These are phyloP conservation scores for Gentiana dahurica DNA, from an alignment of 257 asterid species.

Conservation along the genomic window DNA sequence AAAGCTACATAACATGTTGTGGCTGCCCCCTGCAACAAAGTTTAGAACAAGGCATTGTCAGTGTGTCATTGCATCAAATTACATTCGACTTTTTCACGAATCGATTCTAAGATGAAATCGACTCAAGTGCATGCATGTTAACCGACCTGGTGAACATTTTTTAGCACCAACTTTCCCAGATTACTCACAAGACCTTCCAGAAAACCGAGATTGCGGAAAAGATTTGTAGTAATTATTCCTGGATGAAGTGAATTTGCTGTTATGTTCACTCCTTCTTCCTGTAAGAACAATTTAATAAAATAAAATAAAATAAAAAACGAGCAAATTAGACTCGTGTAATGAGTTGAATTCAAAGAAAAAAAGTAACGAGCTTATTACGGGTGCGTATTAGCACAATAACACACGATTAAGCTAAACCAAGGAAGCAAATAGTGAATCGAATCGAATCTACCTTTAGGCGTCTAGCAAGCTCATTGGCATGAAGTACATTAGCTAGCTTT, in stretches of 20 bases:
- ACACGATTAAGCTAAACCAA: too few species aligned
- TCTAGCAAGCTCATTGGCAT: constrained; percentile 57
- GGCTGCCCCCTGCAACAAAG: constrained; percentile 52
- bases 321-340: too few species aligned
- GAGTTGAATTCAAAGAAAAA: too few species aligned
- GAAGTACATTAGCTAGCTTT: constrained; percentile 72
- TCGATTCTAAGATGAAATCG: background rate
- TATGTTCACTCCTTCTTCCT: constrained; percentile 69
- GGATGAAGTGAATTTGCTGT: constrained; percentile 88
- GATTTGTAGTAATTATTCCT: constrained; percentile 60
- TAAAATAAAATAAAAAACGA: background rate
- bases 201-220: constrained; percentile 50
- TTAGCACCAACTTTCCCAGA: constrained; percentile 33
- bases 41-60: too few species aligned
- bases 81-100: background rate
- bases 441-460: constrained; percentile 43
- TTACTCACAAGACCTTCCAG: constrained; percentile 32
- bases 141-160: constrained; percentile 53
- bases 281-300: constrained; percentile 13
- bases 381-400: too few species aligned
- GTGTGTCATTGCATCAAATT: too few species aligned
- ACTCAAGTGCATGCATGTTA: background rate
- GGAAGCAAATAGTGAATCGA: too few species aligned
- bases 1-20: constrained; percentile 67
- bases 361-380: too few species aligned